Conservation (phyloP, 768 basidiomycete genomes). For the Naematelia encephala region DNA sequence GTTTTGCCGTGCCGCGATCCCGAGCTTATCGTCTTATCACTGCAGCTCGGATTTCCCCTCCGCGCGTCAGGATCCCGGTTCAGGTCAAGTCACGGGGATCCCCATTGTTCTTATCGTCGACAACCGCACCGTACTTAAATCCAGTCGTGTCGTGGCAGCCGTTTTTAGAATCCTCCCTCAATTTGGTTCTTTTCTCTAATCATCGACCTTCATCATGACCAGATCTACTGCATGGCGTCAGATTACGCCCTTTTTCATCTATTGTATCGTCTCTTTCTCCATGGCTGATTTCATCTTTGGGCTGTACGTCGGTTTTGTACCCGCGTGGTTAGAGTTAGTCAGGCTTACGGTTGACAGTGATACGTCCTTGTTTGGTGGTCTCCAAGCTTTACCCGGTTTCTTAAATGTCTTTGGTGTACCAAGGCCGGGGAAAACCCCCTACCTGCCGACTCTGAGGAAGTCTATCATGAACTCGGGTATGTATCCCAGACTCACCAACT, state of each 20-base stretch:
- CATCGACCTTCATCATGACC: background rate
- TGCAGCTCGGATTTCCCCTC: too few relatives aligned
- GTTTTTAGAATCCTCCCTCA: background rate
- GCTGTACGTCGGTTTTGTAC: too few relatives aligned
- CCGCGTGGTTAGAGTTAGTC: too few relatives aligned
- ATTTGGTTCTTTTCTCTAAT: background rate
- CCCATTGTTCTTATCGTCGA: too few relatives aligned
- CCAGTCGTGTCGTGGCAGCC: background rate
- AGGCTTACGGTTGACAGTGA: too few relatives aligned
- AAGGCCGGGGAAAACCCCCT: background rate
- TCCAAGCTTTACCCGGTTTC: conserved; percentile 24
- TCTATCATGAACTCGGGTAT: conserved; percentile 26
- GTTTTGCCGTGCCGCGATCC: too few relatives aligned
- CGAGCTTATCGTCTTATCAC: too few relatives aligned
- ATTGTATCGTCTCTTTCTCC: conserved; percentile 17
- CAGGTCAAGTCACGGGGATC: too few relatives aligned
- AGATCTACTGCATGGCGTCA: conserved; percentile 10
- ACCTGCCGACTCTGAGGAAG: conserved; percentile 12
- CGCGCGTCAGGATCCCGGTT: too few relatives aligned
- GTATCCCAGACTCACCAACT: too few relatives aligned
- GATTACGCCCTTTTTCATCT: conserved; percentile 18
- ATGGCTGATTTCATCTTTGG: conserved; percentile 20
- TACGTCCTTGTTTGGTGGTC: conserved; percentile 18
- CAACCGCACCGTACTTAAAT: background rate
- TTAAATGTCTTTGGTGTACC: conserved; percentile 17